Percentiles rank a stretch among this genome's conserved stretches.
Evolutionary conservation across 257 asterid species (phyloP).

Genomic region (Hygrophila difformis): DNA sequence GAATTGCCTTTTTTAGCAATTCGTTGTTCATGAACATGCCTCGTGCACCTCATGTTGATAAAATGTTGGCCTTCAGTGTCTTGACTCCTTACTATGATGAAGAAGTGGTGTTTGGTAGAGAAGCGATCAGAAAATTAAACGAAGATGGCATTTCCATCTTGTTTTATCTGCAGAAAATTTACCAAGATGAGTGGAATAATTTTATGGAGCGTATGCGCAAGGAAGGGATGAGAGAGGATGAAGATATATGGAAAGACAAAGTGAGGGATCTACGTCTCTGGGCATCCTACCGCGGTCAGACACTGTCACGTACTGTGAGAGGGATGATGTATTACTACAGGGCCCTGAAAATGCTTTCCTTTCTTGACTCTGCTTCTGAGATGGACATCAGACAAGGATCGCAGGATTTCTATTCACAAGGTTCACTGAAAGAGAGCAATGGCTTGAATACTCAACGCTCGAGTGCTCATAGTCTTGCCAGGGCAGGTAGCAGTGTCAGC

Average conservation of each 20-base stretch:
- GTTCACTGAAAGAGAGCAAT: slow-evolving; percentile 33
- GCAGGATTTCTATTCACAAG: slow-evolving; percentile 36
- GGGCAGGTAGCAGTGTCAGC: slow-evolving; percentile 77
- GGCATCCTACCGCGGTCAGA: slow-evolving; percentile 98
- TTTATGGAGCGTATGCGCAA: slow-evolving; percentile 79
- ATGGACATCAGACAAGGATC: slow-evolving; percentile 78
- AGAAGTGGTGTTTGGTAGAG: slow-evolving; percentile 83
- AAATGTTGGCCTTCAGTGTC: slow-evolving; percentile 93
- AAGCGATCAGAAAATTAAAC: slow-evolving; percentile 67
- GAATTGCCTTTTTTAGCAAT: slow-evolving; percentile 82
- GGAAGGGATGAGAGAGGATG: slow-evolving; percentile 69
- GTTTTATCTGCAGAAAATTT: slow-evolving; percentile 83
- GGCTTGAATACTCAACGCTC: slow-evolving; percentile 24
- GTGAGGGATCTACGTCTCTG: slow-evolving; percentile 72
- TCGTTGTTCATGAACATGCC: slow-evolving; percentile 95
- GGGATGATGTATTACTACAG: slow-evolving; percentile 97
- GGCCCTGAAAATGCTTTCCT: slow-evolving; percentile 92
- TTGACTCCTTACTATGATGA: slow-evolving; percentile 95
- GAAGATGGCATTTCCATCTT: slow-evolving; percentile 84
- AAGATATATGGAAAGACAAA: slow-evolving; percentile 59
- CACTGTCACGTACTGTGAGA: slow-evolving; percentile 84
- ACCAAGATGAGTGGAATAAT: slow-evolving; percentile 83
- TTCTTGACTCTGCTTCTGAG: slow-evolving; percentile 85
- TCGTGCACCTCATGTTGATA: slow-evolving; percentile 86
- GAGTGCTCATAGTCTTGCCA: slow-evolving; percentile 39